These are phyloP conservation scores for Antitrichia curtipendula DNA, from an alignment of 225 moss, liverwort and hornwort genomes.

Conservation along the genomic window DNA sequence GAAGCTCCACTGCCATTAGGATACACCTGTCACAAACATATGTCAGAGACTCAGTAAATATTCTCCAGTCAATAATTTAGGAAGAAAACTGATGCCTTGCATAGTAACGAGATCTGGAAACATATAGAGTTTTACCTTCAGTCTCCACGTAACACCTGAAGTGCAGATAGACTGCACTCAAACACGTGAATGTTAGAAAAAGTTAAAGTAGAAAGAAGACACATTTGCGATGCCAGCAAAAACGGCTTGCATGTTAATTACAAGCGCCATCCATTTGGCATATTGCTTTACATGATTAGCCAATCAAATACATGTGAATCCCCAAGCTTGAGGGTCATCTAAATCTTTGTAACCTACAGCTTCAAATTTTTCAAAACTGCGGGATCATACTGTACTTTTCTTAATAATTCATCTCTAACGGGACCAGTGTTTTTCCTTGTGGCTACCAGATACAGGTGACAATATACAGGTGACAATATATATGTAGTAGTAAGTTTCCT, in stretches of 20 bases:
- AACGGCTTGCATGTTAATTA: not conserved
- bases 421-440: too few relatives aligned
- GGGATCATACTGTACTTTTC: not conserved
- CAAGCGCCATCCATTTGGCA: not conserved
- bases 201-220: not conserved
- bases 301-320: not conserved
- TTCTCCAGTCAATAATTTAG: not conserved
- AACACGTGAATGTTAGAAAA: not conserved
- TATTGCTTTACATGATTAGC: not conserved
- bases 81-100: not conserved
- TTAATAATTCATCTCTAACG: not conserved
- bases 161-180: constrained; percentile 36
- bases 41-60: not conserved
- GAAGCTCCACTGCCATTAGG: constrained; percentile 59
- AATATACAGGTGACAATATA: not conserved
- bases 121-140: constrained; percentile 20
- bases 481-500: not conserved
- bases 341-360: not conserved
- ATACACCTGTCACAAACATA: constrained; percentile 28
- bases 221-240: not conserved
- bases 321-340: not conserved
- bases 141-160: constrained; percentile 48
- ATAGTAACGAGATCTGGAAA: not conserved
- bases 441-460: not conserved
- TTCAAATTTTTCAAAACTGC: not conserved